A percentile compares a stretch with the other conserved stretches of the same genome.
These are phyloP conservation scores for Populus pruinosa DNA, from an alignment of 345 rosid species.

Conservation along the genomic window DNA sequence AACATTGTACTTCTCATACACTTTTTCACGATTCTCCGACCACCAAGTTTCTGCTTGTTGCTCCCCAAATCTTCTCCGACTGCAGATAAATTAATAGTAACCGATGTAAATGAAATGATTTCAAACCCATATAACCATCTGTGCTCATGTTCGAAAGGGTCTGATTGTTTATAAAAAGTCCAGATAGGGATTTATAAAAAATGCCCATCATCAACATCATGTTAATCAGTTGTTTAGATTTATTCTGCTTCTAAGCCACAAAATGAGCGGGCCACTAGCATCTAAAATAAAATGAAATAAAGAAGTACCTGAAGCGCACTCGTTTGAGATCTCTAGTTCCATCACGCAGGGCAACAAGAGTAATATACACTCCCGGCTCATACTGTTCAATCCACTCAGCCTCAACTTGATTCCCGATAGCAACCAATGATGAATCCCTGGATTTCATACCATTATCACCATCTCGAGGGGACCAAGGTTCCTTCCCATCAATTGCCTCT, in stretches of 20 bases:
- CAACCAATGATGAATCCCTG: constrained; percentile 42
- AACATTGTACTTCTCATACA: constrained; percentile 77
- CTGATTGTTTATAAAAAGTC: not conserved
- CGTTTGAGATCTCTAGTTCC: constrained; percentile 99
- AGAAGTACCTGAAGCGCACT: constrained; percentile 89
- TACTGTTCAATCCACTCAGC: constrained; percentile 96
- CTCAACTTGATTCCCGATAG: constrained; percentile 53
- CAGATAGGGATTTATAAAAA: not conserved
- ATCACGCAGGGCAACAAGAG: constrained; percentile 74
- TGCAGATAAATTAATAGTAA: constrained; percentile 31
- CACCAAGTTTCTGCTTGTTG: constrained; percentile 97
- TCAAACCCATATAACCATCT: not conserved
- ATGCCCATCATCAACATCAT: not conserved
- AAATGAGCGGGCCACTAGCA: not conserved
- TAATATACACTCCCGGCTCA: constrained; percentile 90
- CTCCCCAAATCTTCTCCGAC: constrained; percentile 90
- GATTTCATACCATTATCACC: constrained; percentile 48
- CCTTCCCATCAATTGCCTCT: constrained; percentile 51
- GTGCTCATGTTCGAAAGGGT: not conserved
- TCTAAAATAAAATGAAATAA: not conserved
- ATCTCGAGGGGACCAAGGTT: constrained; percentile 44
- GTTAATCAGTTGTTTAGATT: not conserved
- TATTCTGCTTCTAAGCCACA: not conserved
- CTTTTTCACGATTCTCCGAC: constrained; percentile 94
- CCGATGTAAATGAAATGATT: not conserved